These are phyloP conservation scores for Entomortierella lignicola DNA, from an alignment of 192 early-diverging fungal species.

Conservation along the genomic window DNA sequence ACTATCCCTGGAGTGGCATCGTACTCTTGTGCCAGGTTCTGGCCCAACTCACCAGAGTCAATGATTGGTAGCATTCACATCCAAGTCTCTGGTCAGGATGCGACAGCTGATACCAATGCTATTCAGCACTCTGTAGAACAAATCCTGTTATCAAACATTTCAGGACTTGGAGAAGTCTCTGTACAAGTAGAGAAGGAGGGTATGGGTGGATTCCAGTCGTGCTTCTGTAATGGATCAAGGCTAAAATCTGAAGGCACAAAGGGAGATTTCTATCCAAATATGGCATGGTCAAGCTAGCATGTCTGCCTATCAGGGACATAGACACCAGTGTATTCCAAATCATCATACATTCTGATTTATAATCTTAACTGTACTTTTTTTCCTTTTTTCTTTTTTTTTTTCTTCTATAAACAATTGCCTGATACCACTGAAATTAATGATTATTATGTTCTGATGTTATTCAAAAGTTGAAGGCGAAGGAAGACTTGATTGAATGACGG, in stretches of 20 bases:
- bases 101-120: slow-evolving; percentile 31
- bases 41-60: slow-evolving; percentile 66
- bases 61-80: slow-evolving; percentile 67
- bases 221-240: slow-evolving; percentile 55
- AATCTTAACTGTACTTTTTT: too few relatives aligned
- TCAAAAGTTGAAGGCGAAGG: slow-evolving; percentile 11
- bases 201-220: slow-evolving; percentile 38
- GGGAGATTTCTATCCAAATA: background rate
- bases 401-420: slow-evolving; percentile 13
- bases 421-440: background rate
- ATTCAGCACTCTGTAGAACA: slow-evolving; percentile 57
- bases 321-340: too few relatives aligned
- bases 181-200: slow-evolving; percentile 63
- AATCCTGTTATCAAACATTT: slow-evolving; percentile 57
- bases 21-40: slow-evolving; percentile 62
- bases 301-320: too few relatives aligned
- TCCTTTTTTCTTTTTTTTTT: too few relatives aligned
- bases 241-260: slow-evolving; percentile 16
- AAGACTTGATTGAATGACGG: slow-evolving; percentile 54
- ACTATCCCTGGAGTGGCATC: slow-evolving; percentile 55
- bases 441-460: background rate
- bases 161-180: slow-evolving; percentile 62
- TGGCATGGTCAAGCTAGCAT: slow-evolving; percentile 17
- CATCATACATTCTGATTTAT: too few relatives aligned
- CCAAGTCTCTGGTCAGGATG: slow-evolving; percentile 44